Evolutionary conservation across 331 rosid species (phyloP).

Genomic region (Telfairia occidentalis): DNA sequence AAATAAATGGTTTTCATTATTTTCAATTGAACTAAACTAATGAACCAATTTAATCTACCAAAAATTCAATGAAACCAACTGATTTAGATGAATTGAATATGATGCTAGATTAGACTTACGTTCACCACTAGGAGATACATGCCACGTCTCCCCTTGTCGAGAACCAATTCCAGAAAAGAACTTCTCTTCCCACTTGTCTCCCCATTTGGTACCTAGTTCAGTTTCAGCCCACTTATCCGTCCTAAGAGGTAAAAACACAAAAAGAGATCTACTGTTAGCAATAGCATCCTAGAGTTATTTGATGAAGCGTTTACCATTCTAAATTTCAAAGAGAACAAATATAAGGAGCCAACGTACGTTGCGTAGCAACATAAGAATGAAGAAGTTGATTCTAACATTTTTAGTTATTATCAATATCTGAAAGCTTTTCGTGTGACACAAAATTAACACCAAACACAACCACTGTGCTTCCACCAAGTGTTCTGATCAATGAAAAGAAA

Average conservation of each 20-base stretch:
- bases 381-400: background rate
- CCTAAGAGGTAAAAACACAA: conserved; percentile 40
- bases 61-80: background rate
- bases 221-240: conserved; percentile 99
- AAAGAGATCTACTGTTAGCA: background rate
- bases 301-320: background rate
- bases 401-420: background rate
- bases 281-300: background rate
- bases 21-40: background rate
- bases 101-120: conserved; percentile 42
- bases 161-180: conserved; percentile 89
- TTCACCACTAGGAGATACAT: conserved; percentile 69
- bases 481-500: background rate
- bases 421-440: conserved; percentile 6
- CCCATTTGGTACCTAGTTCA: conserved; percentile 92
- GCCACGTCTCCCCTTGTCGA: conserved; percentile 98
- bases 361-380: background rate
- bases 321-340: background rate
- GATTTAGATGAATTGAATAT: background rate
- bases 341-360: background rate
- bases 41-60: background rate
- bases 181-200: conserved; percentile 99
- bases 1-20: background rate
- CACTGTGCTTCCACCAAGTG: background rate
- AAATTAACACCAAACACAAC: background rate